phyloP scores from a whole-genome alignment of 2,329 filamentous ascomycete species.

The Endothia cerciana region DNA sequence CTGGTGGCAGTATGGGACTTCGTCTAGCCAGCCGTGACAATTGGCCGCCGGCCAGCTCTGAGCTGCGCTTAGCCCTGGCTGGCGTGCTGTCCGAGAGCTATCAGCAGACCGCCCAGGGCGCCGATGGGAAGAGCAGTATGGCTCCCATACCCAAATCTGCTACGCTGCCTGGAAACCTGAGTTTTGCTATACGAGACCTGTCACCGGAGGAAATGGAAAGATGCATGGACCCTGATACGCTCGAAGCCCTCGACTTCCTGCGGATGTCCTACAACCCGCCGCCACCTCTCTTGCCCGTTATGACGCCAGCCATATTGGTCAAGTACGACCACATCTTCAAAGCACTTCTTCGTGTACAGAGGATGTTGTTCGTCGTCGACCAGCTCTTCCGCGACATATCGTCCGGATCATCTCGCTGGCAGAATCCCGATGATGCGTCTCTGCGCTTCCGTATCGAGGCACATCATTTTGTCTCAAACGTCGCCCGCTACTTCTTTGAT shows the following conservation, averaged over 20 bases:
- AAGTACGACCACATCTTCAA: slow-evolving; percentile 89
- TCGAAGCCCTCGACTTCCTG: slow-evolving; percentile 93
- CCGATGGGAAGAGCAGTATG: slow-evolving; percentile 19
- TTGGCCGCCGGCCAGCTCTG: slow-evolving; percentile 94
- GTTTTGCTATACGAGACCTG: slow-evolving; percentile 84
- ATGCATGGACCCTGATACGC: slow-evolving; percentile 79
- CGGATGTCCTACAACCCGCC: slow-evolving; percentile 83
- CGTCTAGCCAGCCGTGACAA: slow-evolving; percentile 78
- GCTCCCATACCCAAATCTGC: slow-evolving; percentile 38
- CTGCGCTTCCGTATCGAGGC: slow-evolving; percentile 75
- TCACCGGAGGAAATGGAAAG: slow-evolving; percentile 76
- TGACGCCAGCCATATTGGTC: slow-evolving; percentile 70
- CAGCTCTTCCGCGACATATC: slow-evolving; percentile 64
- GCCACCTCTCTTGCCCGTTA: slow-evolving; percentile 69
- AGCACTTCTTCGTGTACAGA: slow-evolving; percentile 73
- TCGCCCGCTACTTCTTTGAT: slow-evolving; percentile 81
- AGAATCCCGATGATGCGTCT: slow-evolving; percentile 43
- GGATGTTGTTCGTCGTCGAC: slow-evolving; percentile 77
- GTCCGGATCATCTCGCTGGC: slow-evolving; percentile 15
- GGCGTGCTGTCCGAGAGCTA: slow-evolving; percentile 82
- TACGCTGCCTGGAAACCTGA: slow-evolving; percentile 69
- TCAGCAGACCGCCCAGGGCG: slow-evolving; percentile 32
- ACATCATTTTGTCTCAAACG: slow-evolving; percentile 74
- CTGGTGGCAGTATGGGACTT: slow-evolving; percentile 77
- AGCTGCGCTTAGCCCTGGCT: slow-evolving; percentile 86